A percentile compares a stretch with the other conserved stretches of the same genome.
Conservation (phyloP, 495 filamentous ascomycete species). For the Penicillium macrosclerotiorum region DNA sequence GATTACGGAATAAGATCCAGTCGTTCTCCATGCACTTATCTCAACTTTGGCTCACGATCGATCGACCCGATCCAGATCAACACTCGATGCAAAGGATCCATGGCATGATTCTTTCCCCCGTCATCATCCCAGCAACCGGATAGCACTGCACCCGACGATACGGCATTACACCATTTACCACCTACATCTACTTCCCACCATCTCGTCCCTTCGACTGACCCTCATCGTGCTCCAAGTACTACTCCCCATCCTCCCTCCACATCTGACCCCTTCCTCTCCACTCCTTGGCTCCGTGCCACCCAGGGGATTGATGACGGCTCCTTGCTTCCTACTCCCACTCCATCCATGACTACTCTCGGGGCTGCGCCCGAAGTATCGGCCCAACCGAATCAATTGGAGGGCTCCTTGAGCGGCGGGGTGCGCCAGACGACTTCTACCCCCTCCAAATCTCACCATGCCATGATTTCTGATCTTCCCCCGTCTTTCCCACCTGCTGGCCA, state of each 20-base stretch:
- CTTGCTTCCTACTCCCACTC: conserved; percentile 30
- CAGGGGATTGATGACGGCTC: conserved; percentile 29
- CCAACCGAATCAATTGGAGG: conserved; percentile 22
- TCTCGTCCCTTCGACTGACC: conserved; percentile 3
- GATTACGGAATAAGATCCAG: conserved; percentile 29
- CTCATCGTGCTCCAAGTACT: conserved; percentile 5
- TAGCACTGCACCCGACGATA: conserved; percentile 6
- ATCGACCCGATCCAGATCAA: conserved; percentile 8
- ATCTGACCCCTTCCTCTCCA: conserved; percentile 27
- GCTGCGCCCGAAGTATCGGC: conserved; percentile 22
- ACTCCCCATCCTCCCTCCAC: conserved; percentile 5
- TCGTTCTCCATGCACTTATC: conserved; percentile 34
- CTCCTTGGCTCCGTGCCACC: conserved; percentile 33
- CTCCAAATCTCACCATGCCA: conserved; percentile 20
- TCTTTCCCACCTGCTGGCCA: conserved; percentile 25
- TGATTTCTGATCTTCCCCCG: conserved; percentile 26
- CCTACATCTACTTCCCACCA: conserved; percentile 10
- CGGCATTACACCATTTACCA: conserved; percentile 3
- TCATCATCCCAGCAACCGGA: conserved; percentile 11
- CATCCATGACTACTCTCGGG: conserved; percentile 31
- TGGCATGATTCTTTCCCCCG: conserved; percentile 4
- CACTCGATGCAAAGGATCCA: conserved; percentile 1
- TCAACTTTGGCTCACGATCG: conserved; percentile 27
- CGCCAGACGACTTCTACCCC: conserved; percentile 22
- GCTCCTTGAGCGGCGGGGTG: conserved; percentile 8